These are phyloP conservation scores for Aspergillus fructus DNA, from an alignment of 2,329 filamentous ascomycete species.

Conservation along the genomic window DNA sequence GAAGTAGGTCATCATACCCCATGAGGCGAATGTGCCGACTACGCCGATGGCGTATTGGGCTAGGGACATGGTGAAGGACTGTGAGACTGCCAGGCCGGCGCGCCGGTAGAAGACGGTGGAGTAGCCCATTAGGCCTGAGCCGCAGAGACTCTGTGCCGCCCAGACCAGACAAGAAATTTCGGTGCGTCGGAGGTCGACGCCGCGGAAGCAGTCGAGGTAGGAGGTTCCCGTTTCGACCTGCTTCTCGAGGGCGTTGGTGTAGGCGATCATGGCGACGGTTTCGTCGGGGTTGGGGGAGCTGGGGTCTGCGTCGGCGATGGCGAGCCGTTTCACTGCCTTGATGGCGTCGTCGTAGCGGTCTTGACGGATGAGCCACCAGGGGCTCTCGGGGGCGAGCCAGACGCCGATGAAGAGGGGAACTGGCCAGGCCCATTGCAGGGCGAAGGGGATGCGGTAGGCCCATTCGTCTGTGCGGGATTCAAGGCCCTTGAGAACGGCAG, in stretches of 20 bases:
- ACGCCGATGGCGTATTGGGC: conserved; percentile 45
- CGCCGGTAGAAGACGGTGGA: conserved; percentile 35
- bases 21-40: conserved; percentile 43
- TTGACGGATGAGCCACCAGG: conserved; percentile 47
- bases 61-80: conserved; percentile 37
- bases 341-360: conserved; percentile 36
- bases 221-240: conserved; percentile 16
- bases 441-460: conserved; percentile 51
- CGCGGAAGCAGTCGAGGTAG: conserved; percentile 32
- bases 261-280: conserved; percentile 38
- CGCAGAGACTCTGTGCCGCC: conserved; percentile 30
- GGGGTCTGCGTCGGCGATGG: conserved; percentile 16
- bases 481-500: conserved; percentile 47
- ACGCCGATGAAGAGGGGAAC: conserved; percentile 47
- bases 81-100: conserved; percentile 27
- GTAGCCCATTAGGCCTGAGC: conserved; percentile 31
- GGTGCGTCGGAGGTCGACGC: conserved; percentile 37
- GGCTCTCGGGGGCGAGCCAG: conserved; percentile 45
- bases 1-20: conserved; percentile 38
- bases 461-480: conserved; percentile 42
- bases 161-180: conserved; percentile 32
- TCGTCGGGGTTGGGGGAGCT: too few species aligned
- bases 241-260: conserved; percentile 36
- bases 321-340: conserved; percentile 30
- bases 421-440: conserved; percentile 51